Conservation (phyloP, 139 green algal species). For the Auxenochlorella pyrenoidosa region DNA sequence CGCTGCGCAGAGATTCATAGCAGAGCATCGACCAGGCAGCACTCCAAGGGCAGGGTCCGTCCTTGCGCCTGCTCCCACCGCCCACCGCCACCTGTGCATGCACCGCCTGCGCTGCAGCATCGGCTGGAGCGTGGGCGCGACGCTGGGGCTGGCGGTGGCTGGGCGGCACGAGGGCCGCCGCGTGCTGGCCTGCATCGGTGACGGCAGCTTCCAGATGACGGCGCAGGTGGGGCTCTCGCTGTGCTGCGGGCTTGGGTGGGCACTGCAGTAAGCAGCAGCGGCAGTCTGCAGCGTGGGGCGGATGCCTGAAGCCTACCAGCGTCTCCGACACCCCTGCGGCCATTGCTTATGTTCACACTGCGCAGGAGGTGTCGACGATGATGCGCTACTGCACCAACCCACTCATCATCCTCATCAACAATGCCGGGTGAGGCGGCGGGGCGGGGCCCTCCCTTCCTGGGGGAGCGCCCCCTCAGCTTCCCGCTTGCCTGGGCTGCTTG, state of each 20-base stretch:
- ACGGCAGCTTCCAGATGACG: conserved; percentile 87
- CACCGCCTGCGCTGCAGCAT: conserved; percentile 68
- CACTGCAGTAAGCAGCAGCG: background rate
- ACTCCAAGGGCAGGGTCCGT: no score
- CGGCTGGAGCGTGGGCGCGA: conserved; percentile 83
- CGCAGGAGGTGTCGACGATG: conserved; percentile 81
- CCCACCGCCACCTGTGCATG: no score
- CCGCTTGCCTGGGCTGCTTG: no score
- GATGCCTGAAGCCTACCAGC: no score
- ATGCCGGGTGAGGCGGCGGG: conserved; percentile 49
- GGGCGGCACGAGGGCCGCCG: conserved; percentile 33
- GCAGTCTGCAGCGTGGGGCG: no score
- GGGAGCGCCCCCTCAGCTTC: background rate
- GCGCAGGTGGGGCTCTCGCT: conserved; percentile 49
- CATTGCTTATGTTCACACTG: no score
- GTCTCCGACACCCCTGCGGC: no score
- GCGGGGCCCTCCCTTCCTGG: no score
- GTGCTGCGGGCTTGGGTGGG: no score
- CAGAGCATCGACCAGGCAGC: no score
- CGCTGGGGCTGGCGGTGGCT: conserved; percentile 63
- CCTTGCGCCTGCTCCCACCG: no score
- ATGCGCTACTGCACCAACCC: conserved; percentile 71
- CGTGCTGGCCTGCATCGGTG: conserved; percentile 80
- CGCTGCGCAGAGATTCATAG: no score
- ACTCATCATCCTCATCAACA: conserved; percentile 93